These are phyloP conservation scores for Penicillium sp. DNA, from an alignment of 2,329 filamentous ascomycete species.

Conservation along the genomic window DNA sequence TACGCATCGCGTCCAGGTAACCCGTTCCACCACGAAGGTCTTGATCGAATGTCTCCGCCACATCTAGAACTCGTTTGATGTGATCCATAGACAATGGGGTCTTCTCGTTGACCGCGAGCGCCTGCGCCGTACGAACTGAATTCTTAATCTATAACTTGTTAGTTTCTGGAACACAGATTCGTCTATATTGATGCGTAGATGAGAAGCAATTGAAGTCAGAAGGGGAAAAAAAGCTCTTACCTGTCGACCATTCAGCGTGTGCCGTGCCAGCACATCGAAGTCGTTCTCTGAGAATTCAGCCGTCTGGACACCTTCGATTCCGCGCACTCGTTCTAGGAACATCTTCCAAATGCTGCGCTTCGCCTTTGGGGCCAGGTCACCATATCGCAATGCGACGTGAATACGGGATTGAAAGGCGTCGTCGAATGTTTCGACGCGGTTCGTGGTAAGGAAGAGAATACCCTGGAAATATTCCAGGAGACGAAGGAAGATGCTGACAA, in stretches of 20 bases:
- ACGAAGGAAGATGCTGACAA: conserved; percentile 84
- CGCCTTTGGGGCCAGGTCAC: conserved; percentile 69
- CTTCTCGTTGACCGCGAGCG: conserved; percentile 73
- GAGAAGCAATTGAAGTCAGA: not conserved
- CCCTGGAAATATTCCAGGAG: conserved; percentile 90
- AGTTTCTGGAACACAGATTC: not conserved
- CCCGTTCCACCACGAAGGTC: conserved; percentile 80
- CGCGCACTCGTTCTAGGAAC: conserved; percentile 72
- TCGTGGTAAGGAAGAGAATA: conserved; percentile 86
- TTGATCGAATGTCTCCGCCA: conserved; percentile 77
- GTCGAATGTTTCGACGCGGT: conserved; percentile 82
- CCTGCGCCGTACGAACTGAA: conserved; percentile 77
- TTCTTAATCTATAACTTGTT: conserved; percentile 74
- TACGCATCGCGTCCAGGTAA: conserved; percentile 80
- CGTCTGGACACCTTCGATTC: conserved; percentile 60
- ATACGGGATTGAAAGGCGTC: conserved; percentile 88
- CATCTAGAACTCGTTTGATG: conserved; percentile 78
- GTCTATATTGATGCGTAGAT: not conserved
- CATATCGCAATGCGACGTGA: conserved; percentile 80
- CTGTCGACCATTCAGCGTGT: conserved; percentile 69
- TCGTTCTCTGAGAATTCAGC: conserved; percentile 58
- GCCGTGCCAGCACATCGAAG: conserved; percentile 64
- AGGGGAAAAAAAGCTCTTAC: conserved; percentile 36
- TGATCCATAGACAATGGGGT: conserved; percentile 74
- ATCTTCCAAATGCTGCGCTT: conserved; percentile 80